phyloP scores from a whole-genome alignment of 306 rosid genomes.

The Malus sylvestris region DNA sequence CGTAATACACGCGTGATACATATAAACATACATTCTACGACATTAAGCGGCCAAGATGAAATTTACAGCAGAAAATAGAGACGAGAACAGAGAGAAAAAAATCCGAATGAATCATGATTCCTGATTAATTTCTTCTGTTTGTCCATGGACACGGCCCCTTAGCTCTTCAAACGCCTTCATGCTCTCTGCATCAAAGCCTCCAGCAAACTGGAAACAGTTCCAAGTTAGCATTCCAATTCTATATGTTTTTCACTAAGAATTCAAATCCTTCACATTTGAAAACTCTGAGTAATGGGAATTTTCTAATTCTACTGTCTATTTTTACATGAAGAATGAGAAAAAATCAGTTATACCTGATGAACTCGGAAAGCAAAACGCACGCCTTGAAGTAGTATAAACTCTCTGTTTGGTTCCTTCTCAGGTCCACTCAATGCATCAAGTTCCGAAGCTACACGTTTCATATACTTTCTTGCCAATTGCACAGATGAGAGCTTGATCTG shows the following conservation, averaged over 20 bases:
- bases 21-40: background rate
- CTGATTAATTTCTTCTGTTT: slow-evolving; percentile 44
- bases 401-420: slow-evolving; percentile 83
- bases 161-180: slow-evolving; percentile 94
- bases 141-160: slow-evolving; percentile 52
- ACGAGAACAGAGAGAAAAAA: background rate
- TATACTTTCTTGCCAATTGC: slow-evolving; percentile 80
- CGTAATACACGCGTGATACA: slow-evolving; percentile 18
- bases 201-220: slow-evolving; percentile 70
- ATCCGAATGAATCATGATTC: slow-evolving; percentile 1
- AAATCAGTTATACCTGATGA: slow-evolving; percentile 59
- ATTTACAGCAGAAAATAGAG: slow-evolving; percentile 28
- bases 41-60: slow-evolving; percentile 9
- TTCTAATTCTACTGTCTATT: no score
- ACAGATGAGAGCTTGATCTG: slow-evolving; percentile 95
- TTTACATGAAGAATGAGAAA: background rate
- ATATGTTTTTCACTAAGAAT: background rate
- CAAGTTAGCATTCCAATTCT: background rate
- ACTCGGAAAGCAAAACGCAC: slow-evolving; percentile 92
- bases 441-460: slow-evolving; percentile 85
- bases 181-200: slow-evolving; percentile 89
- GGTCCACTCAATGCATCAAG: slow-evolving; percentile 72
- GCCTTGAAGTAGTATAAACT: slow-evolving; percentile 76
- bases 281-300: background rate
- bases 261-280: background rate